A percentile compares a stretch with the other conserved stretches of the same genome.
phyloP scores from a whole-genome alignment of 2,329 filamentous ascomycete genomes.

The Fusarium brevicatenulatum region DNA sequence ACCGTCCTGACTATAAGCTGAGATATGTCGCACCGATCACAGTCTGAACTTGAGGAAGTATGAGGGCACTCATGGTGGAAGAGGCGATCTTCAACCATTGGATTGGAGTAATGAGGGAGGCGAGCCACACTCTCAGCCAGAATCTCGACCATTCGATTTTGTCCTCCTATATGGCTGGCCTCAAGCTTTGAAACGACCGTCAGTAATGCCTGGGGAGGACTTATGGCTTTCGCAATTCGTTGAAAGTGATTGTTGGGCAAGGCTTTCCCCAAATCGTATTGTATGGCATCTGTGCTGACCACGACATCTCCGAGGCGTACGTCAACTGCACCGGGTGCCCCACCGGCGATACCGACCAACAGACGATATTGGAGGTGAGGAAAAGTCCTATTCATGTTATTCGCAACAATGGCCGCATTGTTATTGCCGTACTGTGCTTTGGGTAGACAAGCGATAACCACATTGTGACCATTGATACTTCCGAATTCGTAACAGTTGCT shows the following conservation, averaged over 20 bases:
- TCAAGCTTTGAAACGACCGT: constrained; percentile 21
- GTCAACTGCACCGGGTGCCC: constrained; percentile 9
- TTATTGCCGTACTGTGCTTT: constrained; percentile 32
- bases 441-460: constrained; percentile 43
- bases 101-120: neutral
- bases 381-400: constrained; percentile 52
- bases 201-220: neutral
- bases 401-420: constrained; percentile 41
- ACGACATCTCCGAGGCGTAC: constrained; percentile 43
- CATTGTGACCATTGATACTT: constrained; percentile 32
- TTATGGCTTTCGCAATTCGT: neutral
- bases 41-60: too few relatives aligned
- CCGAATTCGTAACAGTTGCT: constrained; percentile 42
- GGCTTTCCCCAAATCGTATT: constrained; percentile 42
- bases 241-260: constrained; percentile 1
- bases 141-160: neutral
- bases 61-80: neutral
- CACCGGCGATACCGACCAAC: constrained; percentile 43
- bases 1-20: too few relatives aligned
- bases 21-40: too few relatives aligned
- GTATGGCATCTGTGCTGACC: constrained; percentile 39
- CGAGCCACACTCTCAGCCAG: neutral
- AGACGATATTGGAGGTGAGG: constrained; percentile 33
- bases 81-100: neutral
- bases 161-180: neutral